Evolutionary conservation across 805 yeast genomes (phyloP).

Genomic region (Metschnikowia drakensbergensis): DNA sequence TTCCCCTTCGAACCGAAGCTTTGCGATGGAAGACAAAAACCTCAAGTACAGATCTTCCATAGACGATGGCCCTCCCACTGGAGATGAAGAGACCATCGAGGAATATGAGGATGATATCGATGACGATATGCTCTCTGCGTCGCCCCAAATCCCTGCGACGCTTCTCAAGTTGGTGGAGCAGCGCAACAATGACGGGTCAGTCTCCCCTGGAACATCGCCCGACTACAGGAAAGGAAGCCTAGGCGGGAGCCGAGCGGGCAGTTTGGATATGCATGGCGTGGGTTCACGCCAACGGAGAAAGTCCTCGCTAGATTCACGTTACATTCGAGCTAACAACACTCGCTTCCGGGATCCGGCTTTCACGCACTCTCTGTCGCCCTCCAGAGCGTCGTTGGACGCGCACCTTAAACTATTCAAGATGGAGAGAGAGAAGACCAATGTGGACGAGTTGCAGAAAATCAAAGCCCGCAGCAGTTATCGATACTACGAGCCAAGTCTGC

Average conservation of each 20-base stretch:
- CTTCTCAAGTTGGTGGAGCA: constrained; percentile 52
- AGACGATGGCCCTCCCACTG: constrained; percentile 9
- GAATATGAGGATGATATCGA: constrained; percentile 39
- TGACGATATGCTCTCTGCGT: constrained; percentile 49
- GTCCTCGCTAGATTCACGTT: constrained; percentile 34
- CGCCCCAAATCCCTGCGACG: constrained; percentile 68
- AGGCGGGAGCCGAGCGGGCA: constrained; percentile 18
- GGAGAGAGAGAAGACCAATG: constrained; percentile 7
- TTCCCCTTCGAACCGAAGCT: background rate
- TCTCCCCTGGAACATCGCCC: constrained; percentile 33
- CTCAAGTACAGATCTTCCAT: constrained; percentile 1
- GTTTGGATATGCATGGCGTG: constrained; percentile 16
- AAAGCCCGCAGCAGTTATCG: constrained; percentile 26
- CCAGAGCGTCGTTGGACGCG: constrained; percentile 15
- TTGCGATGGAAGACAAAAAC: background rate
- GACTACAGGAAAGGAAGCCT: constrained; percentile 15
- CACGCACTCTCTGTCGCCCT: constrained; percentile 9
- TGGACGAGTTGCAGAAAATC: constrained; percentile 14
- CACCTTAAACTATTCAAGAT: constrained; percentile 12
- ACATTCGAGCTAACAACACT: constrained; percentile 20
- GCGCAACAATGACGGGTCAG: constrained; percentile 26
- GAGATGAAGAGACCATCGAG: constrained; percentile 28
- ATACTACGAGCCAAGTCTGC: constrained; percentile 42
- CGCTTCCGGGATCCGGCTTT: constrained; percentile 19
- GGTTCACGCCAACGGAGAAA: constrained; percentile 11